Percentiles rank a stretch among this genome's conserved stretches.
Conservation (phyloP, 345 rosid species). For the Passiflora organensis region DNA sequence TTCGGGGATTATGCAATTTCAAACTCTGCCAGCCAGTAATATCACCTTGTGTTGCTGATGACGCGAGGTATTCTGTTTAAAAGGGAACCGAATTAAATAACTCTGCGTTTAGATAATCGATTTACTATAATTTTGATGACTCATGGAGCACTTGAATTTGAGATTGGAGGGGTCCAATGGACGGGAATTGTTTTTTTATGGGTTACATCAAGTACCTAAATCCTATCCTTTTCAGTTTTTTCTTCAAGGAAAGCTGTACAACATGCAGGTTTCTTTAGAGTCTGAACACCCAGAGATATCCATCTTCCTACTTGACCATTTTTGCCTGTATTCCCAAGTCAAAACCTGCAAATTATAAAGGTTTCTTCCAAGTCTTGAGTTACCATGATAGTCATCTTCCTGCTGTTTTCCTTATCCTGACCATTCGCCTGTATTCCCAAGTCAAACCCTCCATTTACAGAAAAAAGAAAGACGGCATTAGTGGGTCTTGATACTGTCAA, state of each 20-base stretch:
- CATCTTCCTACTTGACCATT: too few relatives aligned
- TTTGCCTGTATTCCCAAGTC: too few relatives aligned
- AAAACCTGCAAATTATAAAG: too few relatives aligned
- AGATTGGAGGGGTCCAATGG: constrained; percentile 20
- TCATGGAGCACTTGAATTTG: constrained; percentile 25
- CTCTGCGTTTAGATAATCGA: constrained; percentile 10
- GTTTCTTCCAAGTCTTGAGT: too few relatives aligned
- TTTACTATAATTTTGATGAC: constrained; percentile 27
- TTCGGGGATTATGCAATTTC: constrained; percentile 10
- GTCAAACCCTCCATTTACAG: not conserved
- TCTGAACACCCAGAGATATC: too few relatives aligned
- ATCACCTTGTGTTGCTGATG: constrained; percentile 16
- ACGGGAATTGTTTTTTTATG: constrained; percentile 6
- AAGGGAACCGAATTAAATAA: constrained; percentile 24
- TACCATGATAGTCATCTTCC: too few relatives aligned
- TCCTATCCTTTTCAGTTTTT: constrained; percentile 10
- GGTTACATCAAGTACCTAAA: constrained; percentile 32
- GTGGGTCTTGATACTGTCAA: not conserved
- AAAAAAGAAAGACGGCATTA: too few relatives aligned
- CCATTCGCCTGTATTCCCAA: not conserved
- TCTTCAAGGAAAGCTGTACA: not conserved
- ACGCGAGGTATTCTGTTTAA: constrained; percentile 33
- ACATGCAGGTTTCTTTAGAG: not conserved
- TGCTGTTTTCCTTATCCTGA: too few relatives aligned
- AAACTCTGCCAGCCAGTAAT: constrained; percentile 23